phyloP scores from a whole-genome alignment of 805 yeast species.

The Danielozyma ontarioensis region DNA sequence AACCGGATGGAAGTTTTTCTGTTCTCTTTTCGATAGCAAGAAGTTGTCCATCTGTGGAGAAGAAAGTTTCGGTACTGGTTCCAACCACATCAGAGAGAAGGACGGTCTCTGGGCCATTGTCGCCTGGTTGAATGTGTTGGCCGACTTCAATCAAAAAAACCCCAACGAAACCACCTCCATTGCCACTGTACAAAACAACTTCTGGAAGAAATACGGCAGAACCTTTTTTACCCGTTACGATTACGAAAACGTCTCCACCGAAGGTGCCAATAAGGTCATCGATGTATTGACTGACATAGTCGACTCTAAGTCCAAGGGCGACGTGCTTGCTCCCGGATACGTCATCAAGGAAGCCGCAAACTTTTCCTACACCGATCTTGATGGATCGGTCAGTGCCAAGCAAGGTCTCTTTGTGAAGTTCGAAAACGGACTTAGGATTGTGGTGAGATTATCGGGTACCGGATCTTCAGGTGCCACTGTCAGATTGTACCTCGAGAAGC shows the following conservation, averaged over 20 bases:
- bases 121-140: slow-evolving; percentile 95
- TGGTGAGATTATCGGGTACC: slow-evolving; percentile 91
- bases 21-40: slow-evolving; percentile 89
- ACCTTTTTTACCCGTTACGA: slow-evolving; percentile 97
- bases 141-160: slow-evolving; percentile 63
- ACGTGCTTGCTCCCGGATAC: slow-evolving; percentile 42
- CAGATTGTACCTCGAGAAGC: slow-evolving; percentile 84
- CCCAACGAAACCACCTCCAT: slow-evolving; percentile 62
- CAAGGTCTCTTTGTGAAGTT: slow-evolving; percentile 88
- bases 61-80: slow-evolving; percentile 97
- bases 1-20: slow-evolving; percentile 98
- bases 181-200: slow-evolving; percentile 70
- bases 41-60: slow-evolving; percentile 96
- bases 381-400: slow-evolving; percentile 80
- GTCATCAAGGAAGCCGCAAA: slow-evolving; percentile 75
- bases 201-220: slow-evolving; percentile 92
- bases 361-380: slow-evolving; percentile 89
- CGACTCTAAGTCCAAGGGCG: slow-evolving; percentile 38
- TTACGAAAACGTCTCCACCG: slow-evolving; percentile 75
- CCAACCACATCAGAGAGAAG: slow-evolving; percentile 94
- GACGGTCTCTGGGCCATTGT: slow-evolving; percentile 97
- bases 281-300: slow-evolving; percentile 33
- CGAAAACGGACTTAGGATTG: slow-evolving; percentile 75
- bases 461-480: slow-evolving; percentile 98
- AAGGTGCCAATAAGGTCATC: slow-evolving; percentile 70